These are phyloP conservation scores for Geotrichum histeridarum DNA, from an alignment of 1,139 yeast genomes.

Conservation along the genomic window DNA sequence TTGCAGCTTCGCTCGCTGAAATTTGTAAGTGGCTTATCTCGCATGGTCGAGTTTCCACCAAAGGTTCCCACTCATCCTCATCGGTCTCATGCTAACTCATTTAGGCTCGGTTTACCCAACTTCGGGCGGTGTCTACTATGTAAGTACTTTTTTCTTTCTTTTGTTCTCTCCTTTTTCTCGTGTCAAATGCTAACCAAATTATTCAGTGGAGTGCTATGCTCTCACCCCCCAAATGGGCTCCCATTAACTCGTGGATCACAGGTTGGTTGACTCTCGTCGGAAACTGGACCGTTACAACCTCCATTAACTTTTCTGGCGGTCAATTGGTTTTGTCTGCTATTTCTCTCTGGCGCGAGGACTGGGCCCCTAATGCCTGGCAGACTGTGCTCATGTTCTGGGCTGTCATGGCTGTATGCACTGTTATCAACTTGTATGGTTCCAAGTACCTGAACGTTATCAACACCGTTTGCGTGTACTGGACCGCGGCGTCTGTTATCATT, in stretches of 20 bases:
- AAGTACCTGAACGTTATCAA: slow-evolving; percentile 20
- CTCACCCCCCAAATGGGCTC: slow-evolving; percentile 20
- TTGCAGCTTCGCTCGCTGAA: slow-evolving; percentile 29
- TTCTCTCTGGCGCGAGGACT: slow-evolving; percentile 17
- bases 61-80: slow-evolving; percentile 1
- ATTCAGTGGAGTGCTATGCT: slow-evolving; percentile 22
- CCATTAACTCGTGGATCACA: slow-evolving; percentile 19
- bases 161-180: slow-evolving; percentile 19
- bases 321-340: slow-evolving; percentile 19
- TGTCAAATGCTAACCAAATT: slow-evolving; percentile 21
- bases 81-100: slow-evolving; percentile 15
- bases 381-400: slow-evolving; percentile 24
- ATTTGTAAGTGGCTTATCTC: slow-evolving; percentile 23
- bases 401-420: slow-evolving; percentile 22
- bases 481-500: slow-evolving; percentile 23
- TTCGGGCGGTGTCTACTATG: slow-evolving; percentile 25
- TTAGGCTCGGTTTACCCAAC: slow-evolving; percentile 26
- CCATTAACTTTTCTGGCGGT: slow-evolving; percentile 20
- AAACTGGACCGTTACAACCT: slow-evolving; percentile 21
- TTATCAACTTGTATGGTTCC: slow-evolving; percentile 23
- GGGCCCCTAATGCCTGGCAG: slow-evolving; percentile 20
- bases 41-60: slow-evolving; percentile 22
- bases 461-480: slow-evolving; percentile 26
- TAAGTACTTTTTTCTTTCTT: slow-evolving; percentile 23
- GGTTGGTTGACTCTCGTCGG: slow-evolving; percentile 22